Base-by-base conservation (phyloP, 345 rosid species). In the Brassica rapa region DNA sequence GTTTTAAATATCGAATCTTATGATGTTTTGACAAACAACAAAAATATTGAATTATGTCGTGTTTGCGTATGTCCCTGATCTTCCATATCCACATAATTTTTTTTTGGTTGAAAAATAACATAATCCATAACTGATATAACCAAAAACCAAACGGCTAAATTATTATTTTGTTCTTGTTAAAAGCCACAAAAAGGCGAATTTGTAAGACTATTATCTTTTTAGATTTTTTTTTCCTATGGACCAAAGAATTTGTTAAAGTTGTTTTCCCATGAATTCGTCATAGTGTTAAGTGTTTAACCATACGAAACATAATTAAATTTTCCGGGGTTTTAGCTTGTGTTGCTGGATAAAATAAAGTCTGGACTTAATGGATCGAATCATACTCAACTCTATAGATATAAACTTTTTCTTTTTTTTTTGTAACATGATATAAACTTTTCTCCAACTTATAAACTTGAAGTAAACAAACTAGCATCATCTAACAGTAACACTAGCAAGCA, bases 1-100 rank as follows among this genome's bases (percentile, higher is more conserved):
- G 78, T 60, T 24, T 12, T 61, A 25, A 33, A 73, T 19, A 15
- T 61, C 11, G 41, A 73, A 73, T 73, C 77, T 67, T 78, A 62
- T 57, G 62, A 59, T 71, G 67, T 39, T 16, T 41, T 39, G 62
- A 46, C 37, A 25, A 43, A 6, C 15, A 67, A 27, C 55, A 35
- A 66, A 67, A 65, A 41, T 6, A 30, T 39, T 4, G 12, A 78
- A 66, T 57, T 69, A 68, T 73, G 56, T 19, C 51, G 68, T 68
- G 61, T 12, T 24, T 32, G 67, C 46, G 21, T 49, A 41, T 3
- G 4, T 61, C 59, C 69, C 63, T 2, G 9, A 61, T 60, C 65
- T 73, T 55, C 21, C 35, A 59, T 6, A 61, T 46, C 74, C 70
- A 61, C 82, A 72, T 9, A 9, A 27, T 27, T 35, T 21, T 10